A percentile compares a stretch with the other conserved stretches of the same genome.
Evolutionary conservation across 2,329 filamentous ascomycete species (phyloP).

Genomic region (Trichoderma guizhouense): DNA sequence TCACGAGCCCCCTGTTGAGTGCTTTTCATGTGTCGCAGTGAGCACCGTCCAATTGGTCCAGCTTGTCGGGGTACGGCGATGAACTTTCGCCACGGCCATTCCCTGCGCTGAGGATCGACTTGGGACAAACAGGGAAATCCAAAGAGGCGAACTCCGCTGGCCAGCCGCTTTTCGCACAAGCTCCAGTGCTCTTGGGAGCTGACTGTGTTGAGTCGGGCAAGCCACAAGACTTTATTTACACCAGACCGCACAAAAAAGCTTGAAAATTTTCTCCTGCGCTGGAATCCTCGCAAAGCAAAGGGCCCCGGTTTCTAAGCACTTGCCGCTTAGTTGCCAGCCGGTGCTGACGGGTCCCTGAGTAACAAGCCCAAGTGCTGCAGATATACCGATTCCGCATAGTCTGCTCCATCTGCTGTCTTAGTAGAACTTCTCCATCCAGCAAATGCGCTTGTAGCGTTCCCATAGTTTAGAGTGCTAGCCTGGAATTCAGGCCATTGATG

Average conservation of each 20-base stretch:
- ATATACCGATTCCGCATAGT: not conserved
- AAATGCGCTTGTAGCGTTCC: not conserved
- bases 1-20: slow-evolving; percentile 1
- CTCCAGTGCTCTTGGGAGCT: not conserved
- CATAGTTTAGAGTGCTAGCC: not conserved
- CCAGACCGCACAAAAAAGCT: not conserved
- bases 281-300: not conserved
- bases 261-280: not conserved
- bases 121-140: not conserved
- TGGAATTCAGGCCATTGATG: not conserved
- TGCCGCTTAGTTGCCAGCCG: not conserved
- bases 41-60: not conserved
- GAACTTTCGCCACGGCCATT: slow-evolving; percentile 4
- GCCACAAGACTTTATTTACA: not conserved
- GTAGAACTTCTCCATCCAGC: not conserved
- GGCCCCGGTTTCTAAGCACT: slow-evolving; percentile 15
- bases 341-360: slow-evolving; percentile 13
- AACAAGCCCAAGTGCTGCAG: not conserved
- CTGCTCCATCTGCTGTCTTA: not conserved
- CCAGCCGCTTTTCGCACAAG: not conserved
- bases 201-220: not conserved
- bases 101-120: not conserved
- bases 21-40: not conserved
- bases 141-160: not conserved
- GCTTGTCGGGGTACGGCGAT: not conserved